These are phyloP conservation scores for Leccinum fibrillosum DNA, from an alignment of 768 basidiomycete species.

Conservation along the genomic window DNA sequence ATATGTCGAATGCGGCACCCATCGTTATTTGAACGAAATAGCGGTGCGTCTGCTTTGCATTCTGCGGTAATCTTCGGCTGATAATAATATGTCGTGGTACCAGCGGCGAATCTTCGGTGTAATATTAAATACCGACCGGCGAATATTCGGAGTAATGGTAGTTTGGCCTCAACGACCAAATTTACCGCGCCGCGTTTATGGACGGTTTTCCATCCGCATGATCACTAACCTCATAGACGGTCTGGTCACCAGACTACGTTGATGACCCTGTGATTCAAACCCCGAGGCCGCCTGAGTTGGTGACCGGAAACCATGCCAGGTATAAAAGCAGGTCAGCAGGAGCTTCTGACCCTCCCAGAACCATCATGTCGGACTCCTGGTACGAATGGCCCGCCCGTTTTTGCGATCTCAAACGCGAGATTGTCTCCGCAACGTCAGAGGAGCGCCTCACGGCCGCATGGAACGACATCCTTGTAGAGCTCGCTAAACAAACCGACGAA, in stretches of 20 bases:
- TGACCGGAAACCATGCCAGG: background rate
- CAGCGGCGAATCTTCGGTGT: conserved; percentile 10
- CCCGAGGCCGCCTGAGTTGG: background rate
- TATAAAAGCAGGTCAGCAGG: conserved; percentile 13
- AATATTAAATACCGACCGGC: background rate
- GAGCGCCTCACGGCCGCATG: conserved; percentile 50
- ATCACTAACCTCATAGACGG: background rate
- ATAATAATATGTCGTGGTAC: background rate
- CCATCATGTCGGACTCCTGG: conserved; percentile 11
- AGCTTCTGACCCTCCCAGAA: background rate
- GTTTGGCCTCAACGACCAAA: background rate
- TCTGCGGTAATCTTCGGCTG: background rate
- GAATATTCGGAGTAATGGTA: conserved; percentile 2
- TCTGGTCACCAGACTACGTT: background rate
- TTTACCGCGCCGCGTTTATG: too few species aligned
- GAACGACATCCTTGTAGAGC: conserved; percentile 53
- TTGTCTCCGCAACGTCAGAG: conserved; percentile 49
- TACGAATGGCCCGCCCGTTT: conserved; percentile 40
- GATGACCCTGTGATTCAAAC: background rate
- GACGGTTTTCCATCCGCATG: background rate
- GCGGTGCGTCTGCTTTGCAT: background rate
- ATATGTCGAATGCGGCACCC: background rate
- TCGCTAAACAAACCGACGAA: conserved; percentile 42
- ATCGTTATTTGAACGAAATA: background rate
- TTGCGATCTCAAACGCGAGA: conserved; percentile 53